Conservation (phyloP, 768 basidiomycete species). For the Termitomyces sp. region DNA sequence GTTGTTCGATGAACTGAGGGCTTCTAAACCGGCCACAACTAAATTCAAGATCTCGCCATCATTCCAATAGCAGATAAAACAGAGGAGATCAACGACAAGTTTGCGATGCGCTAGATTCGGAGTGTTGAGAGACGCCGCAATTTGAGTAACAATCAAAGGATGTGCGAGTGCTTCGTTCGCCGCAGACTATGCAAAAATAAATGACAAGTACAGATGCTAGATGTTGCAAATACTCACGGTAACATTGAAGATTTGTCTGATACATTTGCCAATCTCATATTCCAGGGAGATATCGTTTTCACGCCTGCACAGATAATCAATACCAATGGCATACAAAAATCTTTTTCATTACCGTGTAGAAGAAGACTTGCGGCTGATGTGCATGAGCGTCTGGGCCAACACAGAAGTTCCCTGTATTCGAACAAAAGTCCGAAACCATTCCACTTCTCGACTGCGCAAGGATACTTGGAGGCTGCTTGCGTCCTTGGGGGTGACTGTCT, state of each 20-base stretch:
- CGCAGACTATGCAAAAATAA: conserved; percentile 41
- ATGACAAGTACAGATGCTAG: conserved; percentile 2
- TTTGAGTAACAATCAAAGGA: conserved; percentile 67
- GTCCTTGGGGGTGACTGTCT: conserved; percentile 77
- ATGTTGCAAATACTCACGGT: conserved; percentile 25
- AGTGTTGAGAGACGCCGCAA: conserved; percentile 79
- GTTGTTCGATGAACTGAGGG: conserved; percentile 64
- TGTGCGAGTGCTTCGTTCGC: conserved; percentile 72
- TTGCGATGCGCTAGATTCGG: conserved; percentile 76
- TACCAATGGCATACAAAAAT: not conserved
- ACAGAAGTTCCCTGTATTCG: conserved; percentile 79
- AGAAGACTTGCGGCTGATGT: conserved; percentile 73
- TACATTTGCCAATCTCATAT: conserved; percentile 83
- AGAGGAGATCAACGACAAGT: conserved; percentile 72
- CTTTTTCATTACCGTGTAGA: conserved; percentile 47
- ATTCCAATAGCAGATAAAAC: conserved; percentile 66
- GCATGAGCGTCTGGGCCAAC: conserved; percentile 71
- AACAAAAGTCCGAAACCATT: conserved; percentile 80
- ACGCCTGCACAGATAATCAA: conserved; percentile 31
- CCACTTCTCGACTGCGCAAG: conserved; percentile 74
- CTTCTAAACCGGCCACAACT: conserved; percentile 73
- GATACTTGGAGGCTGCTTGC: conserved; percentile 73
- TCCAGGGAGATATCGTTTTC: conserved; percentile 70
- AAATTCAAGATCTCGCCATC: conserved; percentile 54
- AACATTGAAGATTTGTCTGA: conserved; percentile 77